These are phyloP conservation scores for Penicillium hordei DNA, from an alignment of 2,329 filamentous ascomycete genomes.

Conservation along the genomic window DNA sequence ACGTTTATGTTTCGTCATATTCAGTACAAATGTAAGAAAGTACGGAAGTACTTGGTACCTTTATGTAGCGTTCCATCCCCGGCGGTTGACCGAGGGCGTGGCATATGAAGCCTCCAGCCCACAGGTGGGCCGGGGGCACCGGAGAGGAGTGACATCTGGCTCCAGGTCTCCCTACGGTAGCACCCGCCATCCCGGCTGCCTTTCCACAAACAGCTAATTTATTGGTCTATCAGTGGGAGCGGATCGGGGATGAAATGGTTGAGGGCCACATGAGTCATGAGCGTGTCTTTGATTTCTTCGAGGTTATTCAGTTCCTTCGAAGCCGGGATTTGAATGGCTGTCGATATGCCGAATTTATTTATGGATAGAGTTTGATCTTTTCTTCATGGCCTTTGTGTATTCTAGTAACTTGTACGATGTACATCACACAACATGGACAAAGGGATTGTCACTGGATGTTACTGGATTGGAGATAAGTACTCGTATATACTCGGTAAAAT, in stretches of 20 bases:
- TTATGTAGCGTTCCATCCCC: background rate
- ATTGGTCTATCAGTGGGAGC: background rate
- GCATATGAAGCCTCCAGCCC: background rate
- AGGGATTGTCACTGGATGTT: background rate
- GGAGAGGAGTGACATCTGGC: background rate
- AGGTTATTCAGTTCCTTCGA: background rate
- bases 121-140: background rate
- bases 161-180: constrained; percentile 5
- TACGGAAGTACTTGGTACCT: background rate
- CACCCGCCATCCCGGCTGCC: constrained; percentile 15
- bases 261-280: background rate
- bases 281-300: background rate
- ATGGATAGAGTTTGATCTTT: background rate
- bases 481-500: background rate
- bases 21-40: background rate
- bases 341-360: background rate
- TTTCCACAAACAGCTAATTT: constrained; percentile 11
- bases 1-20: background rate
- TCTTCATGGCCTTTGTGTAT: background rate
- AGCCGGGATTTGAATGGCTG: constrained; percentile 3
- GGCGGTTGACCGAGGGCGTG: background rate
- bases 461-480: background rate
- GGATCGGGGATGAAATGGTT: background rate
- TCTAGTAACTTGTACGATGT: background rate
- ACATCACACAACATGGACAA: background rate